These are phyloP conservation scores for Coleophoma cylindrospora DNA, from an alignment of 2,329 filamentous ascomycete genomes.

Conservation along the genomic window DNA sequence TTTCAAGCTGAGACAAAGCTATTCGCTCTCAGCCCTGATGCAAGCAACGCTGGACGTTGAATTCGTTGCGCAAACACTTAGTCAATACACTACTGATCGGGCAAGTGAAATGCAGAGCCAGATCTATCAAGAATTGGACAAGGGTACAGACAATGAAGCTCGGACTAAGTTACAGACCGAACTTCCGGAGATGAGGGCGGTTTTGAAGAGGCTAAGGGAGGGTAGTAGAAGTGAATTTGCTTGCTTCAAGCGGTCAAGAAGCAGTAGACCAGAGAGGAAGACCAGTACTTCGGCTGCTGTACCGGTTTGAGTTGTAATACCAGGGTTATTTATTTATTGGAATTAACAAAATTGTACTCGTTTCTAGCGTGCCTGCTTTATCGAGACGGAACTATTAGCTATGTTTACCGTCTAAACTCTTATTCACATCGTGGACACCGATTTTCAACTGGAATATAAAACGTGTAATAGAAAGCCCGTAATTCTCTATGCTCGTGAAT, in stretches of 20 bases:
- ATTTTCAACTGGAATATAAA: no score
- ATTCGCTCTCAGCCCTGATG: constrained; percentile 79
- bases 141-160: constrained; percentile 82
- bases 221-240: constrained; percentile 80
- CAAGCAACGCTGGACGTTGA: constrained; percentile 97
- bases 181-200: constrained; percentile 80
- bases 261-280: constrained; percentile 6
- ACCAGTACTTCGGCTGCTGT: neutral
- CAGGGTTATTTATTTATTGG: no score
- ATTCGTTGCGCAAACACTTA: constrained; percentile 91
- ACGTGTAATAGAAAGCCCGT: no score
- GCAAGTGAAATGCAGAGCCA: constrained; percentile 79
- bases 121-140: constrained; percentile 88
- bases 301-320: no score
- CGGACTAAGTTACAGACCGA: constrained; percentile 77
- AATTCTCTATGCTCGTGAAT: no score
- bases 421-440: no score
- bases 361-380: no score
- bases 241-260: constrained; percentile 63
- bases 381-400: no score
- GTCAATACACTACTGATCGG: constrained; percentile 79
- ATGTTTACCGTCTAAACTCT: no score
- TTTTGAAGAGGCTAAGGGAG: constrained; percentile 79
- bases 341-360: no score
- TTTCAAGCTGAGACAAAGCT: constrained; percentile 62